Evolutionary conservation across 345 rosid species (phyloP).

Genomic region (Cochlearia excelsa): DNA sequence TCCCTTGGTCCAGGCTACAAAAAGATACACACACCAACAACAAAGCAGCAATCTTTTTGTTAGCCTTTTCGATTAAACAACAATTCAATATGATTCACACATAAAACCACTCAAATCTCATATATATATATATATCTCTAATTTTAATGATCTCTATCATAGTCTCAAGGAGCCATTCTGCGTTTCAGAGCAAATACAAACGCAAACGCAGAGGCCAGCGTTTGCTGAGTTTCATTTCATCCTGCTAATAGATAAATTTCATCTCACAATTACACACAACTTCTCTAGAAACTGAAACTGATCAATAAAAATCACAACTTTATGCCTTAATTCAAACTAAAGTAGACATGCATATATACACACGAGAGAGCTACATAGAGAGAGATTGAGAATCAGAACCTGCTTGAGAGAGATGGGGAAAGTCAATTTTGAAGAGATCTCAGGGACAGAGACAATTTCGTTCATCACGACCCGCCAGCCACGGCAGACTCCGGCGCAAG

Average conservation of each 20-base stretch:
- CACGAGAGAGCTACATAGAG: background rate
- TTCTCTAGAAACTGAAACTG: conserved; percentile 3
- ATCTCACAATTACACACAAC: background rate
- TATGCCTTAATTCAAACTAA: conserved; percentile 17
- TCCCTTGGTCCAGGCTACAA: conserved; percentile 84
- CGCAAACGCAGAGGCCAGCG: conserved; percentile 14
- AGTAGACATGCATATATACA: too few relatives aligned
- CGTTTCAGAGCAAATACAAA: conserved; percentile 1
- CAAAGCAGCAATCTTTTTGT: background rate
- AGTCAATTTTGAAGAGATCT: conserved; percentile 65
- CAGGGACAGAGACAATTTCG: conserved; percentile 67
- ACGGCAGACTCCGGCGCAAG: conserved; percentile 82
- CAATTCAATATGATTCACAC: background rate
- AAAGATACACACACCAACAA: conserved; percentile 8
- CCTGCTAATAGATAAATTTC: too few relatives aligned
- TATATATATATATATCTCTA: conserved; percentile 5
- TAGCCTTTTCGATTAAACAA: conserved; percentile 1
- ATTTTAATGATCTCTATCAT: too few relatives aligned
- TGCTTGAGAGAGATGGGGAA: conserved; percentile 88
- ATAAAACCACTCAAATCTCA: background rate
- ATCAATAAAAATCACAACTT: conserved; percentile 25
- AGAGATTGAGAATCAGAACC: conserved; percentile 38
- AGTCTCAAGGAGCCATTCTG: background rate
- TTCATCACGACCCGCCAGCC: conserved; percentile 66
- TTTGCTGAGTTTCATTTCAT: background rate